Evolutionary conservation across 2,329 filamentous ascomycete species (phyloP), one percentile per base, ranked within the genome.

Genomic region (Colletotrichum liriopes): DNA sequence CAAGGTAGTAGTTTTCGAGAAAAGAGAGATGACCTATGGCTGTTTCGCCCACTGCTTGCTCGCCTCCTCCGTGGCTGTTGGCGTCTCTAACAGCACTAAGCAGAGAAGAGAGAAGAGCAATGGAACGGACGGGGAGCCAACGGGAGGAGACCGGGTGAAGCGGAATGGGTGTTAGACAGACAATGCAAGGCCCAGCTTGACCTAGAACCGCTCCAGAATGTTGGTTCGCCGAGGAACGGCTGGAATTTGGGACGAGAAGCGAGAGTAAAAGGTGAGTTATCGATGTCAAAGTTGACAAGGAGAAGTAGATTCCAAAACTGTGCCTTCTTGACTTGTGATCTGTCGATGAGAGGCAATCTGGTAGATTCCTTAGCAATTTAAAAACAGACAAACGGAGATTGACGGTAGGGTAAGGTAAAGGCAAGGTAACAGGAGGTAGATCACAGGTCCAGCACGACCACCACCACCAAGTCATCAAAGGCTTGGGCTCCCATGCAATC

Each of bases 361-460:
- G 60, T 60, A 64, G 65, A 65, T 60, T 65, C 70, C 70, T 65
- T 70, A 70, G 65, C 59, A 70, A 63, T 68, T 58, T 52, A 9
- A 41, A 43, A 5, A 47, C 32, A 35, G 45, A 16, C 37, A 41
- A 16, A 55, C 55, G 45, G 26, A 55, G 39, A 39, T 43, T 47
- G 20, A 26, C 41, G 26, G 37, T 43, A 54, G 23, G 37, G 32
- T 56, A 41, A 52, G 26, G 39, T 37, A 52, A 49, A 47, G 59
- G 43, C 14, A 49, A 18, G n/a, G 59, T n/a, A 49, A 43, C 23
- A 41, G 47, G 7, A 45, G 49, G 18, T 35, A 62, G 64, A 66
- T 66, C 64, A 67, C 49, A 43, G 43, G 16, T 49, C 26, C 26
- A 29, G 26, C 23, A 52, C 2, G 14, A 51, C 52, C 52, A 47